These are phyloP conservation scores for Artemisia argyi DNA, from an alignment of 129 eudicot species.

Conservation along the genomic window DNA sequence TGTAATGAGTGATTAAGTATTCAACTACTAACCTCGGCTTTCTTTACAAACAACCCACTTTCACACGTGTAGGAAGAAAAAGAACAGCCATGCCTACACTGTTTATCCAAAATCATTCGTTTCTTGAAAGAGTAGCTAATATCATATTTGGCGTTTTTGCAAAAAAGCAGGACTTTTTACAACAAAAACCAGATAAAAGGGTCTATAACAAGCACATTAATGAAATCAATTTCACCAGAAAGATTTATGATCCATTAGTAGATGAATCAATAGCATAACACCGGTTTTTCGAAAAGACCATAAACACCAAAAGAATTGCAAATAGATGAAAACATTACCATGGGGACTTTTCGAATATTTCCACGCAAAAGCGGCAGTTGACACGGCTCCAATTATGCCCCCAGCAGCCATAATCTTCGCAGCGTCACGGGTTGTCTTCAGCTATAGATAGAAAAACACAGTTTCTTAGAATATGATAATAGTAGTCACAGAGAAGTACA, in stretches of 20 bases:
- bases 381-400: conserved; percentile 62
- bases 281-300: too few relatives aligned
- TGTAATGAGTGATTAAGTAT: not conserved
- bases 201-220: conserved; percentile 3
- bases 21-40: not conserved
- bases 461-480: not conserved
- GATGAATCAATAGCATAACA: too few relatives aligned
- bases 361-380: conserved; percentile 67
- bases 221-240: not conserved
- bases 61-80: not conserved
- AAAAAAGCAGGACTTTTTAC: not conserved
- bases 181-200: not conserved
- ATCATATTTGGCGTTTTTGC: not conserved
- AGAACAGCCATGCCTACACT: not conserved
- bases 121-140: not conserved
- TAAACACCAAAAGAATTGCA: too few relatives aligned
- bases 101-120: not conserved
- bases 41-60: not conserved
- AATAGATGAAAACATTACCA: conserved; percentile 32
- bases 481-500: not conserved
- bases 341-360: conserved; percentile 76
- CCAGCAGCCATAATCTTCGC: conserved; percentile 50
- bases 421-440: conserved; percentile 58
- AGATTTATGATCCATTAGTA: too few relatives aligned
- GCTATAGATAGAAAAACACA: conserved; percentile 21